Percentiles rank a stretch among this genome's conserved stretches.
Conservation (phyloP, 2,329 filamentous ascomycete species). For the Ophiostoma ulmi region DNA sequence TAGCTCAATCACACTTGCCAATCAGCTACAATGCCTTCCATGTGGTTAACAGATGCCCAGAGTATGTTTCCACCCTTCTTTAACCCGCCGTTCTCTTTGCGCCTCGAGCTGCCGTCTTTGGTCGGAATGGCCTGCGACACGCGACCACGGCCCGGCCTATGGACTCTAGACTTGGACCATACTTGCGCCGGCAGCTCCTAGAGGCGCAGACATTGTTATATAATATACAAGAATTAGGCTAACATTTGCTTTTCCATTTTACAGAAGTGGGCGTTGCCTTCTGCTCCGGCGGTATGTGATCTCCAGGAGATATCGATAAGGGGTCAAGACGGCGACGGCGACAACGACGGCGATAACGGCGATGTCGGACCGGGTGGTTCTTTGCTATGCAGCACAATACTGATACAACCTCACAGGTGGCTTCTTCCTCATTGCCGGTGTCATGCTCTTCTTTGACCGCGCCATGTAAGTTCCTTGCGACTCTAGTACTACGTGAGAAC, state of each 20-base stretch:
- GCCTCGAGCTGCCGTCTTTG: slow-evolving; percentile 1
- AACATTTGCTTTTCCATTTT: slow-evolving; percentile 26
- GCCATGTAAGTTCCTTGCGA: slow-evolving; percentile 63
- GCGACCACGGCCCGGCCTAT: neutral
- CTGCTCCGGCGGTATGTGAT: slow-evolving; percentile 83
- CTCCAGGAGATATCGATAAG: neutral
- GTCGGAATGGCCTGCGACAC: neutral
- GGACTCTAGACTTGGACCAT: neutral
- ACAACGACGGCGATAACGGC: neutral
- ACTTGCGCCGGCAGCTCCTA: neutral
- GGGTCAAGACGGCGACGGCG: neutral
- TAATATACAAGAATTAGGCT: slow-evolving; percentile 27
- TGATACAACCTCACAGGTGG: slow-evolving; percentile 54
- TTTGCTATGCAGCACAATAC: neutral
- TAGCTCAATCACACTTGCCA: neutral
- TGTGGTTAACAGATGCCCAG: slow-evolving; percentile 95
- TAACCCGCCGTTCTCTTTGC: neutral
- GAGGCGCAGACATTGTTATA: neutral
- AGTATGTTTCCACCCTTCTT: slow-evolving; percentile 56
- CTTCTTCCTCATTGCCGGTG: slow-evolving; percentile 89
- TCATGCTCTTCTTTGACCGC: slow-evolving; percentile 96
- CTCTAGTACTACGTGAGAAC: neutral
- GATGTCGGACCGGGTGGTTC: too few relatives aligned
- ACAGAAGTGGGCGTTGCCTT: slow-evolving; percentile 94
- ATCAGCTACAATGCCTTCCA: slow-evolving; percentile 62